Conservation (phyloP, 768 basidiomycete species). For the Asterophora parasitica region DNA sequence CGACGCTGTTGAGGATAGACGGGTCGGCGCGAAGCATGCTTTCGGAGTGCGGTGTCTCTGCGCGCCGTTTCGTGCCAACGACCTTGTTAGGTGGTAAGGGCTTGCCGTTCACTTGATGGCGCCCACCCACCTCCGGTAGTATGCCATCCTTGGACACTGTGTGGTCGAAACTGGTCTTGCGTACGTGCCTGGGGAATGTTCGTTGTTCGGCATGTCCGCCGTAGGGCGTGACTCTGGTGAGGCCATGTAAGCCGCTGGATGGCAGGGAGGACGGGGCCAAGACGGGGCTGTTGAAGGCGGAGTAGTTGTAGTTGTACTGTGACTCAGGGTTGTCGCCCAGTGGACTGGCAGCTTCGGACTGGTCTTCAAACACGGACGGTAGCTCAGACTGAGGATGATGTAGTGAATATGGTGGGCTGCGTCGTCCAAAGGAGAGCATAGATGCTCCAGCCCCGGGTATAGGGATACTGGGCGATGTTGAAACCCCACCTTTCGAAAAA, state of each 20-base stretch:
- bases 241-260: constrained; percentile 61
- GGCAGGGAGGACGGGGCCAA: constrained; percentile 73
- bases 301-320: constrained; percentile 31
- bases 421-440: constrained; percentile 39
- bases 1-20: constrained; percentile 42
- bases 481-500: constrained; percentile 13
- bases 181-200: constrained; percentile 76
- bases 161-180: constrained; percentile 95
- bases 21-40: constrained; percentile 79
- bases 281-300: constrained; percentile 41
- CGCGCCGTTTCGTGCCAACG: constrained; percentile 72
- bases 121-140: constrained; percentile 52
- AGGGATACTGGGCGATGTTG: constrained; percentile 30
- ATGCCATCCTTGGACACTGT: constrained; percentile 71
- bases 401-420: constrained; percentile 37
- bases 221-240: constrained; percentile 36
- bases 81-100: constrained; percentile 61
- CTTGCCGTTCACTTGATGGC: constrained; percentile 80
- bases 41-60: constrained; percentile 76
- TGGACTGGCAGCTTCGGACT: constrained; percentile 27
- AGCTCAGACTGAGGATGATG: constrained; percentile 36
- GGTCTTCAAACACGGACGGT: constrained; percentile 43
- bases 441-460: constrained; percentile 36
- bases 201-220: constrained; percentile 35
- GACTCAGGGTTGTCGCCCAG: constrained; percentile 28